Base-by-base conservation (phyloP, 2,329 filamentous ascomycete genomes). In the Alternaria viburni region DNA sequence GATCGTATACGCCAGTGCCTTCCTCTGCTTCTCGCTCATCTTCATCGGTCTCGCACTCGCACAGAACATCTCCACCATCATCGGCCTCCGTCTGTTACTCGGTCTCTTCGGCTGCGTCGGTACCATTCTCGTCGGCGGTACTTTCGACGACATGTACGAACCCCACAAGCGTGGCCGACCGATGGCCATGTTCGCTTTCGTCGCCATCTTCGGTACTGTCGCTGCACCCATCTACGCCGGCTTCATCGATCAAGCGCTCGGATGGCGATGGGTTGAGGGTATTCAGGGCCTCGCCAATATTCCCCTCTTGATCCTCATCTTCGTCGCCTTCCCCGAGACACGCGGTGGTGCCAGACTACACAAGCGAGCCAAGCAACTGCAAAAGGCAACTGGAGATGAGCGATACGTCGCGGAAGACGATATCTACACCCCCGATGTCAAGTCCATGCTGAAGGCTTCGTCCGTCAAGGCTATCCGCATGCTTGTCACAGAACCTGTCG, bases 221-320 rank as follows among this genome's bases (percentile, higher is more conserved):
- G 83, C 79, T 6, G 85, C 85, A 4, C 85, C 85, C 43, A 85
- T 86, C 68, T 86, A 86, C 70, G 83, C 84, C 50, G 83, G 84
- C 46, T 86, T 86, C 77, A 85, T 86, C 70, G 83, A 86, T 71
- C 78, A 85, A 69, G 76, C 82, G 44, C 77, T 86, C 21, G 84
- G 84, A 57, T 86, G 85, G 85, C 77, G 85, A 58, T 86, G 85
- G 85, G 81, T 86, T 25, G 80, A 86, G 71, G 85, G 84, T 54
- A 83, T 86, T 46, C 84, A 86, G 67, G 84, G 84, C 8, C 70
- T 86, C 5, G 81, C 82, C 68, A 86, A 86, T 70, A 79, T 86
- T 30, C 84, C 84, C 5, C 81, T 86, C 7, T 73, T 81, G 15
- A 79, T 85, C 63, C 65, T 79, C 58, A 79, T 85, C 65, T 76